Evolutionary conservation across 805 yeast genomes (phyloP).

Genomic region (Saccharomycopsis fibuligera): DNA sequence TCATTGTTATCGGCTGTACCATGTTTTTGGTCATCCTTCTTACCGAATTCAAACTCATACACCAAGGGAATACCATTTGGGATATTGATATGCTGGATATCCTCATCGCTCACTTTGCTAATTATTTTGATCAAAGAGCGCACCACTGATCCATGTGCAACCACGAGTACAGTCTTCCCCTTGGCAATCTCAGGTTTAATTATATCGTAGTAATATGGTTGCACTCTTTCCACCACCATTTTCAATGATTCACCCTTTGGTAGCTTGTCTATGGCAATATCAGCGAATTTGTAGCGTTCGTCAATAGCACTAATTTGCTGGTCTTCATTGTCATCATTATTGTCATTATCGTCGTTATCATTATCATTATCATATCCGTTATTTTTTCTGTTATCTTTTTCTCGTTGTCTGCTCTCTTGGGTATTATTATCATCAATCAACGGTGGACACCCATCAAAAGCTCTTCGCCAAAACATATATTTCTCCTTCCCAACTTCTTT

Average conservation of each 20-base stretch:
- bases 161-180: slow-evolving; percentile 55
- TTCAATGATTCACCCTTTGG: slow-evolving; percentile 71
- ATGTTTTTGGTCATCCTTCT: no score
- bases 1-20: no score
- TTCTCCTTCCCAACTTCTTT: slow-evolving; percentile 62
- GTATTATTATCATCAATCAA: slow-evolving; percentile 32
- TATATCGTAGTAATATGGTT: slow-evolving; percentile 47
- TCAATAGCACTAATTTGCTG: slow-evolving; percentile 33
- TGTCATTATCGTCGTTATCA: no score
- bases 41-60: slow-evolving; percentile 55
- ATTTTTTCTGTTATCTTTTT: slow-evolving; percentile 31
- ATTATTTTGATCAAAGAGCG: slow-evolving; percentile 67
- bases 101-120: slow-evolving; percentile 58
- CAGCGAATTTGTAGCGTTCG: slow-evolving; percentile 31
- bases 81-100: slow-evolving; percentile 66
- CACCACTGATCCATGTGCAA: slow-evolving; percentile 80
- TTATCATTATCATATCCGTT: no score
- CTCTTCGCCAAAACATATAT: slow-evolving; percentile 76
- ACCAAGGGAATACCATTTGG: slow-evolving; percentile 82
- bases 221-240: slow-evolving; percentile 63
- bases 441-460: slow-evolving; percentile 69
- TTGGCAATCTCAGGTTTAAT: slow-evolving; percentile 41
- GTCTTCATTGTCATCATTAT: slow-evolving; percentile 36
- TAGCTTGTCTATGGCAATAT: slow-evolving; percentile 40
- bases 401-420: no score